Percentiles rank a stretch among this genome's conserved stretches.
These are phyloP conservation scores for Epichloe gansuensis DNA, from an alignment of 2,329 filamentous ascomycete species.

Conservation along the genomic window DNA sequence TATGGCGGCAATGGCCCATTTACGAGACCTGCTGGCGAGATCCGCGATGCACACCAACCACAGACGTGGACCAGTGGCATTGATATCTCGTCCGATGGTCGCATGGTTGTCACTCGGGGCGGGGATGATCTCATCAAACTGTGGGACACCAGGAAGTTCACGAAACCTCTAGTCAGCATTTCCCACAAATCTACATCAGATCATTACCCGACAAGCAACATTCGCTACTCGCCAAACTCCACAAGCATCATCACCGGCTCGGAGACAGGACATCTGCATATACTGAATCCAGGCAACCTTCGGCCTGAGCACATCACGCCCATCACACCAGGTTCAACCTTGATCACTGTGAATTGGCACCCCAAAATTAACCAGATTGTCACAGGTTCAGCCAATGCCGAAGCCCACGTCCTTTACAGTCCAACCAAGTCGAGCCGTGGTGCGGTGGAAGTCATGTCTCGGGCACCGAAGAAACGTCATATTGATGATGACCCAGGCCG, in stretches of 20 bases:
- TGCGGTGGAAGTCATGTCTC: constrained; percentile 80
- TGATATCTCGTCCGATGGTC: constrained; percentile 81
- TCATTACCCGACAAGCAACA: constrained; percentile 74
- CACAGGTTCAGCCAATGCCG: constrained; percentile 82
- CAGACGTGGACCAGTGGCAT: constrained; percentile 88
- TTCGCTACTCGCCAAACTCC: constrained; percentile 76
- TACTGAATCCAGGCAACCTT: constrained; percentile 86
- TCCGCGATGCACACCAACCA: constrained; percentile 68
- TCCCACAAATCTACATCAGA: constrained; percentile 71
- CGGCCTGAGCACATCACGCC: constrained; percentile 74
- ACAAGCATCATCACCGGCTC: constrained; percentile 85
- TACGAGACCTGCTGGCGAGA: constrained; percentile 67
- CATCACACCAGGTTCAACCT: constrained; percentile 70
- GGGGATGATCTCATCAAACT: constrained; percentile 89
- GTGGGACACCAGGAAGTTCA: constrained; percentile 96
- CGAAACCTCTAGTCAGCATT: constrained; percentile 69
- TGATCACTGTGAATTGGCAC: constrained; percentile 86
- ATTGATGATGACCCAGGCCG: constrained; percentile 85
- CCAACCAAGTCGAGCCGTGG: constrained; percentile 71
- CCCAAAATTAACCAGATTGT: constrained; percentile 91
- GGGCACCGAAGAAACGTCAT: constrained; percentile 87
- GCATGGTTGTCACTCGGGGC: constrained; percentile 80
- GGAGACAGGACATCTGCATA: constrained; percentile 72
- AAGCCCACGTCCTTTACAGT: constrained; percentile 84
- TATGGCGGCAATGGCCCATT: constrained; percentile 85